phyloP scores from a whole-genome alignment of 108 stramenopile species.

The Asterionellopsis glacialis region DNA sequence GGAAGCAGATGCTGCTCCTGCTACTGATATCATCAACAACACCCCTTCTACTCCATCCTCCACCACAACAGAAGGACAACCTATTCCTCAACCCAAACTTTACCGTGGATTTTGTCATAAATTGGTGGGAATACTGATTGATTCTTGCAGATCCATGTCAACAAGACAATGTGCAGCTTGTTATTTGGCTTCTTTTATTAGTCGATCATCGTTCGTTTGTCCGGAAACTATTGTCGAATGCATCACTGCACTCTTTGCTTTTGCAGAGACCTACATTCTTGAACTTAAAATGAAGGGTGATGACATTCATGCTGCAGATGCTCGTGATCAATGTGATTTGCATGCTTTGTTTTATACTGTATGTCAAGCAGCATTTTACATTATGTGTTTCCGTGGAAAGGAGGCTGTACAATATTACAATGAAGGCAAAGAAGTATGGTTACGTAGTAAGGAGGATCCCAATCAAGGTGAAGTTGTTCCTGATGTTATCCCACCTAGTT shows the following conservation, averaged over 20 bases:
- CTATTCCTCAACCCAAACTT: conserved; percentile 21
- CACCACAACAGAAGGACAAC: not conserved
- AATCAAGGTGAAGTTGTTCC: conserved; percentile 3
- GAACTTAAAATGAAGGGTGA: conserved; percentile 20
- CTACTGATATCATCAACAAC: not conserved
- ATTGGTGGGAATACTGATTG: conserved; percentile 65
- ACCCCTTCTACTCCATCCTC: conserved; percentile 1
- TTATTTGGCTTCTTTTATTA: conserved; percentile 94
- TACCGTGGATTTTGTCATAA: conserved; percentile 75
- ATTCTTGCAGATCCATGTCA: conserved; percentile 58
- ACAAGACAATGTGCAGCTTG: conserved; percentile 85
- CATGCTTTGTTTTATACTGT: conserved; percentile 92
- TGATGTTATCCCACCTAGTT: not conserved
- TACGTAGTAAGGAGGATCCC: conserved; percentile 5
- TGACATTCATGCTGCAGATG: conserved; percentile 33
- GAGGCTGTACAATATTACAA: conserved; percentile 65
- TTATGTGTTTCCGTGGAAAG: conserved; percentile 93
- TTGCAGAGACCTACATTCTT: conserved; percentile 83
- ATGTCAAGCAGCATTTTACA: conserved; percentile 95
- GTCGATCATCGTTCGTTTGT: conserved; percentile 78
- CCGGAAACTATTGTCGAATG: conserved; percentile 74
- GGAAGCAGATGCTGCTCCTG: conserved; percentile 16
- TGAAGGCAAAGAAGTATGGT: conserved; percentile 20
- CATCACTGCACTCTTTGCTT: conserved; percentile 72
- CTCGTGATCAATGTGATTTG: conserved; percentile 48